Evolutionary conservation across 2,329 filamentous ascomycete species (phyloP), one percentile per base, ranked within the genome.

Genomic region (Botrytis cinerea): DNA sequence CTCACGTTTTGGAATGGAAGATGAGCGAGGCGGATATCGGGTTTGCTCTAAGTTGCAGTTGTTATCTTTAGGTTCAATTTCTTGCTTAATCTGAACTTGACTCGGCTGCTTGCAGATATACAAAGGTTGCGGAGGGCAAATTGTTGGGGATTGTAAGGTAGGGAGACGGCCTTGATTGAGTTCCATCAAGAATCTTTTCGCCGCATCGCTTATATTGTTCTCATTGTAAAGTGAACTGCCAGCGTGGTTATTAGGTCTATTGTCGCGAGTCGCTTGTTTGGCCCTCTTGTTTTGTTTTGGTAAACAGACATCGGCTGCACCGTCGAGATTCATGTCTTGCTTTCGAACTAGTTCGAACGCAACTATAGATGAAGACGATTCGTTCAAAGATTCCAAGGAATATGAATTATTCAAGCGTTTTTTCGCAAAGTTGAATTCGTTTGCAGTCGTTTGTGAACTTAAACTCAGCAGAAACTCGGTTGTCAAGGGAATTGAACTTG

Each of bases 21-120:
- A 73, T 10, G 43, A 60, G 28, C 71, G 64, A 62, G 71, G 64
- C 28, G 71, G 71, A n/a, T 40, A 70, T 35, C 35, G 38, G 46
- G n/a, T 57, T 71, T 64, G 54, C 60, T 71, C 48, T 38, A 70
- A n/a, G 25, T 40, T 45, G 51, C 51, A 73, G 59, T 73, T 73
- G 7, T 73, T 43, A 63, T 62, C 64, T 35, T 72, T 61, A 16
- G 72, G 38, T 64, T 59, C 67, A 54, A 73, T 54, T 63, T 70
- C 74, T 63, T 66, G 59, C 4, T 69, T 40, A 25, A 74, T 43
- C 25, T 64, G 73, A n/a, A 72, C 48, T 70, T 75, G 74, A 63
- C 60, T 73, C 46, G 75, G 73, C 32, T 75, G 54, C 64, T 77
- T 78, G 73, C 73, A 73, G 32, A 76, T 74, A n/a, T 75, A 64